These are phyloP conservation scores for Xylona heveae DNA, from an alignment of 495 filamentous ascomycete species.

Conservation along the genomic window DNA sequence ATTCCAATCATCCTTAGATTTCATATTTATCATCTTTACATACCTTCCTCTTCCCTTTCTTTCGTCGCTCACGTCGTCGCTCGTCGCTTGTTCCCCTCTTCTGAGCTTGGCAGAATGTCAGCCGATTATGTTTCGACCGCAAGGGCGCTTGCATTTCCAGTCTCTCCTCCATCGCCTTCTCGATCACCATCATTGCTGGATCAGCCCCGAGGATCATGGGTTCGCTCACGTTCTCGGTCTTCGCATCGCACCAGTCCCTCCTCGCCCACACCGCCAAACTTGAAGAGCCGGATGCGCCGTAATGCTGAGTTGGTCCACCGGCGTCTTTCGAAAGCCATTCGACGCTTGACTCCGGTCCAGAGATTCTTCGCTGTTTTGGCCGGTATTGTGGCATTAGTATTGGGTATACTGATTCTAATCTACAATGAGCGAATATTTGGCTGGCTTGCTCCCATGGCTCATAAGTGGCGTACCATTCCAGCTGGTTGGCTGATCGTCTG, in stretches of 20 bases:
- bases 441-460: constrained; percentile 44
- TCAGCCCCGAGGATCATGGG: constrained; percentile 17
- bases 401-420: constrained; percentile 44
- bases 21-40: too few relatives aligned
- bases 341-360: constrained; percentile 36
- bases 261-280: constrained; percentile 9
- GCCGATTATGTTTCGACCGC: constrained; percentile 41
- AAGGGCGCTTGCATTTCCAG: constrained; percentile 39
- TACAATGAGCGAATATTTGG: constrained; percentile 62
- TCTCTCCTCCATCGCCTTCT: constrained; percentile 25
- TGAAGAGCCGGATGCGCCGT: constrained; percentile 24
- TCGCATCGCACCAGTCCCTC: constrained; percentile 12
- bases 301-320: constrained; percentile 21
- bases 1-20: too few relatives aligned
- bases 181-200: constrained; percentile 10
- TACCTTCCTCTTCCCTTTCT: too few relatives aligned
- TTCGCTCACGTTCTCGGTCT: constrained; percentile 21
- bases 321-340: constrained; percentile 18
- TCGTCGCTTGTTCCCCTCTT: too few relatives aligned
- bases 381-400: constrained; percentile 22
- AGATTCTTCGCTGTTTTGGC: constrained; percentile 31
- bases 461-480: constrained; percentile 43
- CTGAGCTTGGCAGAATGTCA: constrained; percentile 27
- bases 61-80: too few relatives aligned
- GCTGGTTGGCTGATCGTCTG: constrained; percentile 67